phyloP scores from a whole-genome alignment of 2,329 filamentous ascomycete species.

The Ophiocordyceps camponoti-saundersi region DNA sequence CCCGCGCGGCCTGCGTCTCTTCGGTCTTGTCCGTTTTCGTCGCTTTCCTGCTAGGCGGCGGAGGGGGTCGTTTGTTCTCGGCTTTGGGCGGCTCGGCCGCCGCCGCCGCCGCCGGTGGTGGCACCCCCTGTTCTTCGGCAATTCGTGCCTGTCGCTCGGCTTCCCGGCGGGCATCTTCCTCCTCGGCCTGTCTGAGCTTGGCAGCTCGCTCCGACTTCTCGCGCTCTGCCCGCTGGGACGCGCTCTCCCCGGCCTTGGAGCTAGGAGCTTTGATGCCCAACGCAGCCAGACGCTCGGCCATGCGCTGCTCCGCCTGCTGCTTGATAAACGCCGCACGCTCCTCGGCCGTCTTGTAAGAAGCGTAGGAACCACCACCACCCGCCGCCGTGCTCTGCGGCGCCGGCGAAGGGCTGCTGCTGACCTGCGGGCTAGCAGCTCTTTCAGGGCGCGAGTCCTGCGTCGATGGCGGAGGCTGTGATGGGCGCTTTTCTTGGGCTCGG shows the following conservation, averaged over 20 bases:
- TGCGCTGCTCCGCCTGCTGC: conserved; percentile 89
- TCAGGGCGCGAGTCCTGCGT: conserved; percentile 26
- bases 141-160: conserved; percentile 71
- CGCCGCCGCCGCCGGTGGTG: conserved; percentile 38
- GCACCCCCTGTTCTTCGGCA: conserved; percentile 55
- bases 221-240: conserved; percentile 72
- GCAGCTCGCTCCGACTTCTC: conserved; percentile 78
- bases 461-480: conserved; percentile 21
- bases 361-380: conserved; percentile 49
- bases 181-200: conserved; percentile 76
- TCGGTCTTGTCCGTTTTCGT: conserved; percentile 46
- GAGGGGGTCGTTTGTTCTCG: conserved; percentile 49
- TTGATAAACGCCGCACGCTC: conserved; percentile 93
- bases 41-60: conserved; percentile 62
- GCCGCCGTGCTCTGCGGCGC: conserved; percentile 31
- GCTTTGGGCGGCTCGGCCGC: conserved; percentile 26
- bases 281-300: conserved; percentile 89
- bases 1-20: conserved; percentile 35
- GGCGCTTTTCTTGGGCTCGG: conserved; percentile 38
- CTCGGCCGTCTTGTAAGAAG: conserved; percentile 77
- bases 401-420: conserved; percentile 37
- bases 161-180: conserved; percentile 81
- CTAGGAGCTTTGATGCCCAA: conserved; percentile 73
- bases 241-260: conserved; percentile 60
- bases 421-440: conserved; percentile 22